Evolutionary conservation across 139 green algal species (phyloP).

Genomic region (Ettlia oleoabundans): DNA sequence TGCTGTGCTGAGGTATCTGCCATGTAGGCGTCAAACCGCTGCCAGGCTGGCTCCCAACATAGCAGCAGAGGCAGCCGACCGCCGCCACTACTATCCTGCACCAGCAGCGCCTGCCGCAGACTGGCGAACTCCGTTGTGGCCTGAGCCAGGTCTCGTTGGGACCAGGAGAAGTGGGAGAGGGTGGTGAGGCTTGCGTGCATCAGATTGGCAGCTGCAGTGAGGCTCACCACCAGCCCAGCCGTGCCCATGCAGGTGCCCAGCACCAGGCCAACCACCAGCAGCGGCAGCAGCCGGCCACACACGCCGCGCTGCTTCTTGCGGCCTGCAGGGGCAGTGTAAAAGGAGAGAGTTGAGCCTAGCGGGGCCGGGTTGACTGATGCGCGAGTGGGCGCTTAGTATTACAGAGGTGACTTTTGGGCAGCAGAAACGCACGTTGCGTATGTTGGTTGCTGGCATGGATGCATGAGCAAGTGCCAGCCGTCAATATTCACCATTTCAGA

Average conservation of each 20-base stretch:
- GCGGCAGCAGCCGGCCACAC: slow-evolving; percentile 19
- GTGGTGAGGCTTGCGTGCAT: slow-evolving; percentile 23
- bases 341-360: neutral
- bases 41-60: slow-evolving; percentile 5
- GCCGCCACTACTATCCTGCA: neutral
- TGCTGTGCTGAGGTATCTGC: neutral
- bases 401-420: too few relatives aligned
- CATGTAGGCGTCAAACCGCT: slow-evolving; percentile 28
- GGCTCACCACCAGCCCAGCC: neutral
- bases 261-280: slow-evolving; percentile 12
- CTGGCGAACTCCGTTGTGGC: too few relatives aligned
- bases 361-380: neutral
- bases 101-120: slow-evolving; percentile 11
- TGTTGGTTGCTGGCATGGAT: too few relatives aligned
- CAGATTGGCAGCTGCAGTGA: slow-evolving; percentile 32
- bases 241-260: slow-evolving; percentile 17
- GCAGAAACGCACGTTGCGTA: too few relatives aligned
- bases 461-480: too few relatives aligned
- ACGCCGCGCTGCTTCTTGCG: slow-evolving; percentile 9
- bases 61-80: slow-evolving; percentile 5
- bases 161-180: slow-evolving; percentile 20
- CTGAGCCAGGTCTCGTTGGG: too few relatives aligned
- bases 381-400: too few relatives aligned
- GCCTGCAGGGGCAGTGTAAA: neutral
- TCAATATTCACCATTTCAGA: too few relatives aligned